These are phyloP conservation scores for Hypoxylon lienhwacheense DNA, from an alignment of 495 filamentous ascomycete genomes.

Conservation along the genomic window DNA sequence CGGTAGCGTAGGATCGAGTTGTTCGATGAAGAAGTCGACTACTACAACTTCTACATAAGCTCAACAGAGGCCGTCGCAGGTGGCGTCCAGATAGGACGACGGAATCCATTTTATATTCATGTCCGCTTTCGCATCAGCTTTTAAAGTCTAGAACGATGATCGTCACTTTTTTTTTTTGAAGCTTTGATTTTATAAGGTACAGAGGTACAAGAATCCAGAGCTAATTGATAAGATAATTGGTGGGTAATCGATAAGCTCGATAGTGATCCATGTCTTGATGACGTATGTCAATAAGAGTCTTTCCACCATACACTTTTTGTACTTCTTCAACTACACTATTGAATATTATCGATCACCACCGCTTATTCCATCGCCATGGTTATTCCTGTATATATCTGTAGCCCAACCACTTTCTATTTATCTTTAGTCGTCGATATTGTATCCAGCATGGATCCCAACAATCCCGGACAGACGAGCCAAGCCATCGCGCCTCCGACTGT, in stretches of 20 bases:
- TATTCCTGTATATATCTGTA: too few species aligned
- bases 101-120: slow-evolving; percentile 25
- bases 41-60: slow-evolving; percentile 52
- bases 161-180: slow-evolving; percentile 19
- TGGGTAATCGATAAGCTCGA: not conserved
- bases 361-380: too few species aligned
- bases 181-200: not conserved
- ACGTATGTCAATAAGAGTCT: too few species aligned
- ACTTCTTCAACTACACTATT: too few species aligned
- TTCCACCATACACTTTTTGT: too few species aligned
- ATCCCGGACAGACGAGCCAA: too few species aligned
- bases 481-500: too few species aligned
- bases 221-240: not conserved
- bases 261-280: too few species aligned
- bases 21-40: slow-evolving; percentile 39
- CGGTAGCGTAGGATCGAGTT: slow-evolving; percentile 44
- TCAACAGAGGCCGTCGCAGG: slow-evolving; percentile 15
- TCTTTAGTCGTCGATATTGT: too few species aligned
- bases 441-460: too few species aligned
- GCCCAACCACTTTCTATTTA: too few species aligned
- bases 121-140: not conserved
- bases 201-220: slow-evolving; percentile 1
- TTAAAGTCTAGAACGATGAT: slow-evolving; percentile 10
- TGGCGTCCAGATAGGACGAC: slow-evolving; percentile 23
- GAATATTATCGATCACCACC: too few species aligned